Percentiles rank a stretch among this genome's conserved stretches.
These are phyloP conservation scores for Terana coerulea DNA, from an alignment of 768 basidiomycete species.

Conservation along the genomic window DNA sequence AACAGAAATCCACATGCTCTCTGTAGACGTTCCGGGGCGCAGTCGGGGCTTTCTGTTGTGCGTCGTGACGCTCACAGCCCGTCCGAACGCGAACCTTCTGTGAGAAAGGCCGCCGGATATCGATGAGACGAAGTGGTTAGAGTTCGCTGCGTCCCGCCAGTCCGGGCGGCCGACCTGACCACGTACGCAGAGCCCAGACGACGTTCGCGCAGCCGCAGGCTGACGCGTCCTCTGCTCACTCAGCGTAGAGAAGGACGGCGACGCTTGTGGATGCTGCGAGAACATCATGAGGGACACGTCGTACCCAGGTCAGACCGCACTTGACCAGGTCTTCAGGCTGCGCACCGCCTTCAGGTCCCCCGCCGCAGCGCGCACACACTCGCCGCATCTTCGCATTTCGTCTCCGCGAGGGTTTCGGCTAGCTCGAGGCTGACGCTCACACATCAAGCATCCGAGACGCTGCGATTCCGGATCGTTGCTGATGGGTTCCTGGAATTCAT, in stretches of 20 bases:
- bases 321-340: neutral
- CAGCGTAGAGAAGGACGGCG: neutral
- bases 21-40: constrained; percentile 4
- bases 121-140: constrained; percentile 1
- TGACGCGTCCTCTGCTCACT: constrained; percentile 11
- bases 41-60: neutral
- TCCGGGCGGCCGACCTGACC: neutral
- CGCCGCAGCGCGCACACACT: neutral
- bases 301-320: neutral
- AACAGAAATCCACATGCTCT: neutral
- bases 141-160: neutral
- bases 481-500: too few species aligned
- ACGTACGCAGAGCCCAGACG: neutral
- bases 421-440: neutral
- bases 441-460: neutral
- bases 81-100: neutral
- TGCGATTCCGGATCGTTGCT: neutral
- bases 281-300: constrained; percentile 1
- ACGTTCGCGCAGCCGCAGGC: constrained; percentile 10
- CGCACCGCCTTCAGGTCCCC: neutral
- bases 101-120: neutral
- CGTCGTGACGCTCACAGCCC: neutral
- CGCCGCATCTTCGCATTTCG: neutral
- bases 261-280: constrained; percentile 10
- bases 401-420: neutral